Conservation (phyloP, 371 early-diverging fungal genomes). For the Lichtheimia hyalospora region DNA sequence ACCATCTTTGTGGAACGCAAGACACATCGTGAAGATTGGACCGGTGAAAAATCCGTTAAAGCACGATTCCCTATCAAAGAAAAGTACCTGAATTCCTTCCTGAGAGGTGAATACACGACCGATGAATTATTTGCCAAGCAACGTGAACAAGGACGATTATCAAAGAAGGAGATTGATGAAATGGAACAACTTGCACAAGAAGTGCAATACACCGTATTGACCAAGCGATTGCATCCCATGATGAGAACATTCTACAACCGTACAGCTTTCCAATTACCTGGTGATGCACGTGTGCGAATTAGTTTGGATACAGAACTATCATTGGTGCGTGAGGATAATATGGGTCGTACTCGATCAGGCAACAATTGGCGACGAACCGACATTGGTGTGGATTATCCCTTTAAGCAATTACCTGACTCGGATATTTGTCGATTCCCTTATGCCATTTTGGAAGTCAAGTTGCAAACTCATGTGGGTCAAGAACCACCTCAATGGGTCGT, state of each 20-base stretch:
- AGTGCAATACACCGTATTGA: slow-evolving; percentile 76
- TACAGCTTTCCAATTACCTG: slow-evolving; percentile 99
- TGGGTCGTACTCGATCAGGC: slow-evolving; percentile 66
- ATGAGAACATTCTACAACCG: slow-evolving; percentile 98
- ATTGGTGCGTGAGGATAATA: slow-evolving; percentile 96
- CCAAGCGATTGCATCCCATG: slow-evolving; percentile 84
- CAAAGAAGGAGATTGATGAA: slow-evolving; percentile 81
- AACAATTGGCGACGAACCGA: slow-evolving; percentile 96
- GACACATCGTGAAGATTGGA: slow-evolving; percentile 98
- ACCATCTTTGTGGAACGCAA: slow-evolving; percentile 98
- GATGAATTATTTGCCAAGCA: slow-evolving; percentile 81
- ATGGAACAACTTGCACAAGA: slow-evolving; percentile 83
- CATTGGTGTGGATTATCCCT: slow-evolving; percentile 92
- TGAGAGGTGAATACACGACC: slow-evolving; percentile 82
- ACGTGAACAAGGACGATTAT: slow-evolving; percentile 78
- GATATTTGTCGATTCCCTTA: slow-evolving; percentile 97
- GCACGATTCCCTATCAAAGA: slow-evolving; percentile 96
- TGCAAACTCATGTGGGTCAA: slow-evolving; percentile 92
- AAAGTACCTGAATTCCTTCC: slow-evolving; percentile 87
- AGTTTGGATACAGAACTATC: slow-evolving; percentile 97
- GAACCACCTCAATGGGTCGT: slow-evolving; percentile 96
- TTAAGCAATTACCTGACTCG: slow-evolving; percentile 81
- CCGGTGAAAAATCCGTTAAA: slow-evolving; percentile 96
- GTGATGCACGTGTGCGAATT: slow-evolving; percentile 97
- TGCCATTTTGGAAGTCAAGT: slow-evolving; percentile 98